Evolutionary conservation across 1,139 yeast species (phyloP), one percentile per base, ranked within the genome.

Genomic region (Diutina scorzettiae): DNA sequence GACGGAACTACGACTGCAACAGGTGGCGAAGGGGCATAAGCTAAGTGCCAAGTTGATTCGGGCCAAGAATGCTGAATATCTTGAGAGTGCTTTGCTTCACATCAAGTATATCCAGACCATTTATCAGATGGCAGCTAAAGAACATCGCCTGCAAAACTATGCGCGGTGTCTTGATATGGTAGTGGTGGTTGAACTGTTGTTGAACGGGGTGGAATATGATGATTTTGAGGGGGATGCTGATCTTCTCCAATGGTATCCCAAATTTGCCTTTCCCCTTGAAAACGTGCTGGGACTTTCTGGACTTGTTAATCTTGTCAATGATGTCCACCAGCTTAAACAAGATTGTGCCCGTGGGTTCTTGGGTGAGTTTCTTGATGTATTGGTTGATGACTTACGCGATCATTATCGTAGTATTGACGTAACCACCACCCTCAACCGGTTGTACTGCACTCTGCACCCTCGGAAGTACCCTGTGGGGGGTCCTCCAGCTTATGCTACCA

Each of bases 271-370:
- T 46, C 72, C 75, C 3, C 51, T 76, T 5, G 54, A 63, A 3
- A 74, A 83, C 50, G 55, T 87, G 40, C 58, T 73, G 5, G 54
- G 64, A 2, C 64, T 85, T 4, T 76, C 81, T 0, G 89, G 85
- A 0, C 61, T 87, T 29, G 56, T 64, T 0, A 70, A 73, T 28
- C 56, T 80, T n/a, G 69, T 74, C 66, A 75, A 51, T 54, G 73
- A 51, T 55, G 76, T 54, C 54, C 55, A 71, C n/a, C 65, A 63
- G 20, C 61, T 85, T 41, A 68, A 67, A 43, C 52, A 64, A 66
- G 53, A 67, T 62, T 81, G 87, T 41, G 87, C 93, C n/a, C 74
- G 71, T 42, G 76, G 79, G 6, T 82, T 77, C 49, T 73, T 80
- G 4, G 63, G 70, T 28, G 63, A 71, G 41, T 78, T 87, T 51